Conservation (phyloP, 768 basidiomycete genomes). For the Pleurotus tuoliensis region DNA sequence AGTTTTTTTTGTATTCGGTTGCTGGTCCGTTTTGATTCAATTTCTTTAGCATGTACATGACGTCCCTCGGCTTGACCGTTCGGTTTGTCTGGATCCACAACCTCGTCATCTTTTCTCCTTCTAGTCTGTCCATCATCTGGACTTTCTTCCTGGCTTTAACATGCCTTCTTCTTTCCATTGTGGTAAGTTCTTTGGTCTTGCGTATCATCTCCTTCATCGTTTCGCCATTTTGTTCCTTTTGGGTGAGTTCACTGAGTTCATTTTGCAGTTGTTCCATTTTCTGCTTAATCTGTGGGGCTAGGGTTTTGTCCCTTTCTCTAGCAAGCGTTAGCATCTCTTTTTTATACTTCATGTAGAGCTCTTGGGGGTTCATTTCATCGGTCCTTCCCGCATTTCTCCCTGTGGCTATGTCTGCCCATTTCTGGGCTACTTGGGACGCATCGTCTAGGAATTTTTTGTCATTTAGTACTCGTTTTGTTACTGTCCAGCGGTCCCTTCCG, state of each 20-base stretch:
- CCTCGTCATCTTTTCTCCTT: neutral
- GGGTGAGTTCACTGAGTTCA: too few relatives aligned
- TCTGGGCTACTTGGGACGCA: constrained; percentile 5
- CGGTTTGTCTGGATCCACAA: neutral
- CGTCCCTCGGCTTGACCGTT: neutral
- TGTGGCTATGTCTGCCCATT: neutral
- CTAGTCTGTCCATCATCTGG: constrained; percentile 1
- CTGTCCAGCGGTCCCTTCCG: constrained; percentile 29
- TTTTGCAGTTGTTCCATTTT: too few relatives aligned
- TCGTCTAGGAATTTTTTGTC: constrained; percentile 14
- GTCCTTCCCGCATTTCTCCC: neutral
- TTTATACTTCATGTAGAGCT: too few relatives aligned
- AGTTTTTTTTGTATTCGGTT: neutral
- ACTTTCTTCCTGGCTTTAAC: neutral
- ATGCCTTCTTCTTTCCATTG: constrained; percentile 5
- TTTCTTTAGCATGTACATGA: neutral
- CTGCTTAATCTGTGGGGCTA: too few relatives aligned
- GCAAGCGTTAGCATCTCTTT: too few relatives aligned
- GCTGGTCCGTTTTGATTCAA: neutral
- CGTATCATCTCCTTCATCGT: too few relatives aligned
- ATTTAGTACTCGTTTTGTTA: constrained; percentile 17
- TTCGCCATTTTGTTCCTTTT: too few relatives aligned
- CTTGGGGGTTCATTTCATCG: neutral
- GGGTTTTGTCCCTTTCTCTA: too few relatives aligned
- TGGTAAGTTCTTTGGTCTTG: too few relatives aligned